Conservation (phyloP, 768 basidiomycete genomes). For the Tricholoma saponaceum region DNA sequence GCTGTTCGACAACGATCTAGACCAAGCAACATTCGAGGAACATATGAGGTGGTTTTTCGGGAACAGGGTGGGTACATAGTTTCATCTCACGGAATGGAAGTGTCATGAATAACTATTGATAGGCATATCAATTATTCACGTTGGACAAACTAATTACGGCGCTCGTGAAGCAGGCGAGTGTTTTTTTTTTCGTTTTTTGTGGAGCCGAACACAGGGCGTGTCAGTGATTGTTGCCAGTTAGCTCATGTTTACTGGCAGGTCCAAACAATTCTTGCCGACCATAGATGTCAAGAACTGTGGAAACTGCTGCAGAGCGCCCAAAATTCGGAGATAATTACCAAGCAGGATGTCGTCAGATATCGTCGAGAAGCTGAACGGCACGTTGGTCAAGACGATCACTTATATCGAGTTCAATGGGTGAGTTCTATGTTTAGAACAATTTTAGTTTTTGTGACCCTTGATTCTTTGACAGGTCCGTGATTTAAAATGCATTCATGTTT, state of each 20-base stretch:
- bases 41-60: constrained; percentile 94
- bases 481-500: constrained; percentile 52
- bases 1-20: constrained; percentile 90
- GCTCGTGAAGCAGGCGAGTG: constrained; percentile 84
- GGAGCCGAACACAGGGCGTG: not conserved
- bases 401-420: constrained; percentile 82
- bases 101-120: constrained; percentile 26
- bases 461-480: constrained; percentile 45
- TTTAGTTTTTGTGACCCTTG: constrained; percentile 5
- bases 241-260: constrained; percentile 43
- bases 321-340: constrained; percentile 43
- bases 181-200: not conserved
- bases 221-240: not conserved
- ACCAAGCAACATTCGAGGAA: constrained; percentile 91
- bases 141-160: constrained; percentile 88
- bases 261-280: constrained; percentile 80
- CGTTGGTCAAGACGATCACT: constrained; percentile 69
- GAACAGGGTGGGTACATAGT: constrained; percentile 55
- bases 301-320: constrained; percentile 67
- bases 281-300: constrained; percentile 85
- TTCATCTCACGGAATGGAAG: constrained; percentile 8
- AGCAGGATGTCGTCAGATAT: constrained; percentile 71
- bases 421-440: constrained; percentile 24
- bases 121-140: constrained; percentile 92
- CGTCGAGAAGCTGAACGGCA: constrained; percentile 76